Percentiles rank a stretch among this genome's conserved stretches.
Conservation (phyloP, 371 early-diverging fungal genomes). For the Globomyces sp. region DNA sequence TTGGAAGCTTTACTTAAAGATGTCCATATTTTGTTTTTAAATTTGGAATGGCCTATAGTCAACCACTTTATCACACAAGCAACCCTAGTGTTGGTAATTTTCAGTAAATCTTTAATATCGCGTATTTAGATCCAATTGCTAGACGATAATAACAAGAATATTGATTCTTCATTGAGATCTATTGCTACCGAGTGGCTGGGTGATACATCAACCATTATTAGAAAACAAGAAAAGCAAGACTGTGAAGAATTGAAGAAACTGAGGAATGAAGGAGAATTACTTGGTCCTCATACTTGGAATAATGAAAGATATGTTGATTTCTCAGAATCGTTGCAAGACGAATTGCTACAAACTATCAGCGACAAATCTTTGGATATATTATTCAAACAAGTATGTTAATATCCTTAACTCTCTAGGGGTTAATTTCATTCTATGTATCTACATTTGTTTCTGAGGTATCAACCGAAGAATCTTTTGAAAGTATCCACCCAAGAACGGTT, state of each 20-base stretch:
- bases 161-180: neutral
- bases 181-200: constrained; percentile 15
- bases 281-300: neutral
- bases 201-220: neutral
- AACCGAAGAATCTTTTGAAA: too few species aligned
- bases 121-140: constrained; percentile 1
- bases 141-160: constrained; percentile 8
- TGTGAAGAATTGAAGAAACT: neutral
- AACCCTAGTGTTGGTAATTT: too few species aligned
- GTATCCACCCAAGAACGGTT: too few species aligned
- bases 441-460: too few species aligned
- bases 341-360: neutral
- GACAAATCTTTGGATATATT: neutral
- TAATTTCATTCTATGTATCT: too few species aligned
- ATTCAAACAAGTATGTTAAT: neutral
- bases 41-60: constrained; percentile 6
- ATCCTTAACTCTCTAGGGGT: too few species aligned
- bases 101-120: neutral
- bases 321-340: neutral
- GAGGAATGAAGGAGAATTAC: neutral
- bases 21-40: neutral
- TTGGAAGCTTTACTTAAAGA: constrained; percentile 12
- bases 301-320: neutral
- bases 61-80: too few species aligned
- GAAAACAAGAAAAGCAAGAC: neutral